Evolutionary conservation across 2,329 filamentous ascomycete genomes (phyloP).

Genomic region (Aspergillus sp.): DNA sequence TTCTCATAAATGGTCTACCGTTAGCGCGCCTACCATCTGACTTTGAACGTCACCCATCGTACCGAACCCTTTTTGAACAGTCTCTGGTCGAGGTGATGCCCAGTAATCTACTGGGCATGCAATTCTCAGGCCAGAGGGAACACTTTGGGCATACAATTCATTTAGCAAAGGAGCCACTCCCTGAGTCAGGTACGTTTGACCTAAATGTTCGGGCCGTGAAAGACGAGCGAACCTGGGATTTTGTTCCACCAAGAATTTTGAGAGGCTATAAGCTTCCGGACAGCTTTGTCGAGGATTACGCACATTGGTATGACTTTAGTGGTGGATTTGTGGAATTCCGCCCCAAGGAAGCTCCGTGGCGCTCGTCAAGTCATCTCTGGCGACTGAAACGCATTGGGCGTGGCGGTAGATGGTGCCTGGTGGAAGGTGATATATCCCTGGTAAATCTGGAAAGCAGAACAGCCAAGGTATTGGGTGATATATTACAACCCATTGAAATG

Average conservation of each 20-base stretch:
- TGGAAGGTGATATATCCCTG: background rate
- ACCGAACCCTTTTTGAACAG: conserved; percentile 26
- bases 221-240: conserved; percentile 23
- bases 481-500: conserved; percentile 40
- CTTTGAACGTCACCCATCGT: conserved; percentile 24
- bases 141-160: conserved; percentile 22
- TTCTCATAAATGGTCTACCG: conserved; percentile 33
- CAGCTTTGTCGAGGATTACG: conserved; percentile 39
- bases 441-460: conserved; percentile 18
- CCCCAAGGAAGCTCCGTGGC: conserved; percentile 29
- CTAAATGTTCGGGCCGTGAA: conserved; percentile 34
- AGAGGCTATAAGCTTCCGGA: conserved; percentile 26
- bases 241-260: conserved; percentile 32
- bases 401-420: conserved; percentile 3
- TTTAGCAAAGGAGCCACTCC: conserved; percentile 9
- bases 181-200: conserved; percentile 22
- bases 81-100: conserved; percentile 21
- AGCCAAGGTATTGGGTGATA: conserved; percentile 1
- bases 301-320: conserved; percentile 49
- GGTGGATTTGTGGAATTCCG: conserved; percentile 32
- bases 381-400: background rate
- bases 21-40: conserved; percentile 28
- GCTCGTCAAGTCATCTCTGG: conserved; percentile 26
- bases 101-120: conserved; percentile 14
- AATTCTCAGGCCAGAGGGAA: conserved; percentile 21